phyloP scores from a whole-genome alignment of 495 filamentous ascomycete genomes.

The Opeltia flavorubescens region DNA sequence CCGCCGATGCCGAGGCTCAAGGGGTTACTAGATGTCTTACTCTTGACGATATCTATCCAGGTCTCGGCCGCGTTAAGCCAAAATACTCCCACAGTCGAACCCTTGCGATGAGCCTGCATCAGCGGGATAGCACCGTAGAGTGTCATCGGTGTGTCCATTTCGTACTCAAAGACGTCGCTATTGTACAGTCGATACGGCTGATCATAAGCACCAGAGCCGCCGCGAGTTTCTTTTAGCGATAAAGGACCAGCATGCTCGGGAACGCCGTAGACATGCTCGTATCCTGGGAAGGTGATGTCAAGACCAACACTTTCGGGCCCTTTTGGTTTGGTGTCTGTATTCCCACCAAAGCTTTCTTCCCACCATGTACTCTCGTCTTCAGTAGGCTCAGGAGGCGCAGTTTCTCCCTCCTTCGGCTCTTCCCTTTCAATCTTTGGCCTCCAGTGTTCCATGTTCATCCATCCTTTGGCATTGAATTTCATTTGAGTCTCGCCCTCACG shows the following conservation, averaged over 20 bases:
- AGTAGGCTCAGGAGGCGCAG: conserved; percentile 21
- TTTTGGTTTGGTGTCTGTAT: conserved; percentile 82
- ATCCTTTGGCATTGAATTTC: conserved; percentile 71
- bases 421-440: conserved; percentile 65
- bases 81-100: conserved; percentile 92
- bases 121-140: conserved; percentile 89
- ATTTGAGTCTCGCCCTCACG: conserved; percentile 71
- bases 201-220: conserved; percentile 67
- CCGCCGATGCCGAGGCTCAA: conserved; percentile 54
- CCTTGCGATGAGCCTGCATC: conserved; percentile 91
- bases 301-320: conserved; percentile 81
- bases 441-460: conserved; percentile 94
- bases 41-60: conserved; percentile 88
- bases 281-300: conserved; percentile 84
- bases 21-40: conserved; percentile 60
- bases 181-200: conserved; percentile 97
- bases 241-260: conserved; percentile 84
- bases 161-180: conserved; percentile 92
- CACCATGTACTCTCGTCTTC: conserved; percentile 88
- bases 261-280: conserved; percentile 86
- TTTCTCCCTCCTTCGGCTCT: conserved; percentile 35
- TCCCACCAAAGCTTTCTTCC: conserved; percentile 91
- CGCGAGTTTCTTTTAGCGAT: conserved; percentile 78
- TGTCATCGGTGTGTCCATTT: conserved; percentile 96
- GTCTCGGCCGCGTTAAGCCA: conserved; percentile 97